Evolutionary conservation across 805 yeast species (phyloP), one percentile per base, ranked within the genome.

Genomic region (Allodekkera sacchari): DNA sequence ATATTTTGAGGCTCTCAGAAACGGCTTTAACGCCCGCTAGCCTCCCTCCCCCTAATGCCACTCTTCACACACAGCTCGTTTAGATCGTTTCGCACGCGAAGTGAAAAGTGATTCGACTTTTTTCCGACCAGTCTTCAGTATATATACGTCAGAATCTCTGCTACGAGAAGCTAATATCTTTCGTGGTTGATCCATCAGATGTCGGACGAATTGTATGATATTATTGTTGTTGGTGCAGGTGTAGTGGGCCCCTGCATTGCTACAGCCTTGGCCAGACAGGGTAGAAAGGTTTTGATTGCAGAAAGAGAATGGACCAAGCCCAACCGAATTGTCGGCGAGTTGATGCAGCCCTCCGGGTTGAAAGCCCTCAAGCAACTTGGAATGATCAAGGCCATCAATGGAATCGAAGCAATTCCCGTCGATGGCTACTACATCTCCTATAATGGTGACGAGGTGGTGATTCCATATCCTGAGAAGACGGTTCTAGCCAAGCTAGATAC

Each of bases 191-290:
- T 20, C 10, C 8, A 20, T 7, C 30, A 21, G 18, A 12, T 10
- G 10, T 10, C 12, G 10, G 32, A 29, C 14, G 20, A 20, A 13
- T 40, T 53, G 23, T 85, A 74, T 57, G 98, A 92, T 50, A 89
- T 79, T 31, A 77, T 89, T 25, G 81, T 92, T 17, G 76, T 92
- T 24, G 98, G 98, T n/a, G 96, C 97, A n/a, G 98, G 98, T 34
- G 95, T 89, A 14, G 79, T 85, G 16, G 98, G 99, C 1, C 96
- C 98, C 2, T 78, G 89, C 34, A 67, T 89, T 13, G 96, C 96
- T 27, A 81, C 87, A 1, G 87, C 83, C 4, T 61, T 92, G 34
- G 97, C 95, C 1, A 70, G 89, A 45, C 94, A 83, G 49, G 97
- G 97, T 20, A 69, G 95, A 43, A 68, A 69, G 31, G 96, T 92